Evolutionary conservation across 371 early-diverging fungal genomes (phyloP).

Genomic region (Mucor piriformis): DNA sequence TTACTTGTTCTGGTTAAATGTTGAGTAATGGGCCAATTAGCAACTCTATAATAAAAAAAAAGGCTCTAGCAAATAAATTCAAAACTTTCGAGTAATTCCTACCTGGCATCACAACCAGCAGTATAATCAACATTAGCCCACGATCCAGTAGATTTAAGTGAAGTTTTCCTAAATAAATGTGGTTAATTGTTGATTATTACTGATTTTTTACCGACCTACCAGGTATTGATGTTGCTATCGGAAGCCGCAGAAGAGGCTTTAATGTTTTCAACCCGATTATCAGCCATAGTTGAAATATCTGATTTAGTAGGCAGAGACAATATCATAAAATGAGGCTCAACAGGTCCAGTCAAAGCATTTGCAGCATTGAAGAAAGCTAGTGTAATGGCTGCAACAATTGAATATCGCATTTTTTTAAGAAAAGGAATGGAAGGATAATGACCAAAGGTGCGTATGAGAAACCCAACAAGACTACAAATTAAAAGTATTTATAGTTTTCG

Average conservation of each 20-base stretch:
- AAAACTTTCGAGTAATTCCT: not conserved
- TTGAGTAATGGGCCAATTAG: slow-evolving; percentile 32
- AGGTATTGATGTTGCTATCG: not conserved
- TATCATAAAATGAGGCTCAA: no score
- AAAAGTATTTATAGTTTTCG: not conserved
- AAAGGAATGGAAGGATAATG: not conserved
- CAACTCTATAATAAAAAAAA: slow-evolving; percentile 13
- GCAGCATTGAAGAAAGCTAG: slow-evolving; percentile 2
- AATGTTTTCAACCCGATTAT: not conserved
- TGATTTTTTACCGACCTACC: not conserved
- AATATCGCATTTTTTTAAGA: slow-evolving; percentile 8
- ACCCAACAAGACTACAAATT: not conserved
- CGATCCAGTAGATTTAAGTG: slow-evolving; percentile 12
- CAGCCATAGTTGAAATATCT: not conserved
- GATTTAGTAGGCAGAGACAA: not conserved
- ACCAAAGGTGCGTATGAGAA: not conserved
- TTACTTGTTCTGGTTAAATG: slow-evolving; percentile 33
- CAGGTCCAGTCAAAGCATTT: slow-evolving; percentile 3
- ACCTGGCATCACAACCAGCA: slow-evolving; percentile 27
- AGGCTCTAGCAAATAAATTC: not conserved
- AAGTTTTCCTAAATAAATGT: no score
- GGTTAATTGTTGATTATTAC: not conserved
- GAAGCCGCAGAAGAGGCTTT: not conserved
- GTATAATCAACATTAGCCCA: slow-evolving; percentile 29
- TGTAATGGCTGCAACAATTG: slow-evolving; percentile 5